Percentiles rank a stretch among this genome's conserved stretches.
These are phyloP conservation scores for Linum lewisii DNA, from an alignment of 345 rosid genomes.

Conservation along the genomic window DNA sequence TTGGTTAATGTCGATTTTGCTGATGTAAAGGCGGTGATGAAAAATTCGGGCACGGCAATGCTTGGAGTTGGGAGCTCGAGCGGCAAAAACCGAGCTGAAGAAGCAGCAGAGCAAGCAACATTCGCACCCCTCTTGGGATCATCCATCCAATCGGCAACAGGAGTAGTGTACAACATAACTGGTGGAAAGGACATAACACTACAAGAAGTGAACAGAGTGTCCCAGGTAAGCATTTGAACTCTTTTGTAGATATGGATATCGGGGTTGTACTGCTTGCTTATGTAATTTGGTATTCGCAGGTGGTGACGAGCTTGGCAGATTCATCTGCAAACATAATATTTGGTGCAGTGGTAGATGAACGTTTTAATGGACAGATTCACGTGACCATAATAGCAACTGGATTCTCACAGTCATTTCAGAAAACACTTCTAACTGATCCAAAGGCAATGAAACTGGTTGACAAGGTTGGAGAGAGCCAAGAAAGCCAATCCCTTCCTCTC, in stretches of 20 bases:
- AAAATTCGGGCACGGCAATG: constrained; percentile 97
- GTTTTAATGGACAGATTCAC: constrained; percentile 88
- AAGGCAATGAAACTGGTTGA: constrained; percentile 53
- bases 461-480: constrained; percentile 44
- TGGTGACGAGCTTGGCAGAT: constrained; percentile 93
- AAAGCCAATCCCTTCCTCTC: constrained; percentile 32
- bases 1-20: constrained; percentile 96
- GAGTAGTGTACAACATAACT: constrained; percentile 89
- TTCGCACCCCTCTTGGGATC: constrained; percentile 94
- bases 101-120: constrained; percentile 98
- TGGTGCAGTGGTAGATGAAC: constrained; percentile 96
- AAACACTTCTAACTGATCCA: constrained; percentile 66
- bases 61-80: constrained; percentile 98
- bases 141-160: constrained; percentile 97
- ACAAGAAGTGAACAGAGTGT: constrained; percentile 94
- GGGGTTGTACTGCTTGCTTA: neutral
- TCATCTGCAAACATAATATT: constrained; percentile 98
- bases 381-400: constrained; percentile 96
- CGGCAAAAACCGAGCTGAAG: constrained; percentile 97
- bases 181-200: constrained; percentile 96
- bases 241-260: neutral
- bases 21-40: constrained; percentile 95
- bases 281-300: constrained; percentile 31
- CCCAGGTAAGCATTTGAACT: constrained; percentile 42
- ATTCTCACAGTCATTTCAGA: constrained; percentile 91